Conservation (phyloP, 179 eudicot genomes). For the Carnegiea gigantea region DNA sequence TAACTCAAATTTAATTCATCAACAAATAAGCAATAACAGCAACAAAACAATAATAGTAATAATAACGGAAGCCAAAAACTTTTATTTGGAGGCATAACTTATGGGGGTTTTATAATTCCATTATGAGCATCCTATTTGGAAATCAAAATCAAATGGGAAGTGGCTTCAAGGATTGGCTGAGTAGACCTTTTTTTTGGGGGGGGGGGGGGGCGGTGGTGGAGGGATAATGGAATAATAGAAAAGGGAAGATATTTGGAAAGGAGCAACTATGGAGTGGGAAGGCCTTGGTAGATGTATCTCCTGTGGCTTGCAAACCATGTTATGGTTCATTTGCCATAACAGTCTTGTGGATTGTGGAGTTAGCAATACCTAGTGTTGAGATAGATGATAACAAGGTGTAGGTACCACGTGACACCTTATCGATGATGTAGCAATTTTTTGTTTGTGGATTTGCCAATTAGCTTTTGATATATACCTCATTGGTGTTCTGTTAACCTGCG, state of each 20-base stretch:
- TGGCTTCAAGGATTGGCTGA: not conserved
- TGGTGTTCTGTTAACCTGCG: conserved; percentile 24
- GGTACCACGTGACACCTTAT: not conserved
- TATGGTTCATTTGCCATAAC: not conserved
- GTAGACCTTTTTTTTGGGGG: not conserved
- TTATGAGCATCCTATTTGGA: not conserved
- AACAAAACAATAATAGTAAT: not conserved
- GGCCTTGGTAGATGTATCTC: not conserved
- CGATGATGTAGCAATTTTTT: not conserved
- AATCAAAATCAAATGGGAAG: not conserved
- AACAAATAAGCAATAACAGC: not conserved
- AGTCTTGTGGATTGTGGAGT: not conserved
- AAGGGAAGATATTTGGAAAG: not conserved
- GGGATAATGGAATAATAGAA: not conserved
- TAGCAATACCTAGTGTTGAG: not conserved
- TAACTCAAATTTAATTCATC: not conserved
- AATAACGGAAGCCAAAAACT: not conserved
- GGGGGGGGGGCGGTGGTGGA: not conserved
- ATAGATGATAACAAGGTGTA: not conserved
- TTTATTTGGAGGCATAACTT: not conserved
- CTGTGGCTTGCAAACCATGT: not conserved
- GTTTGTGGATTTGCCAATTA: not conserved
- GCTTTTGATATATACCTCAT: not conserved
- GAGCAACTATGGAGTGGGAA: not conserved
- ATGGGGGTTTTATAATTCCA: not conserved